Conservation (phyloP, 2,329 filamentous ascomycete genomes). For the Fusarium falciforme region DNA sequence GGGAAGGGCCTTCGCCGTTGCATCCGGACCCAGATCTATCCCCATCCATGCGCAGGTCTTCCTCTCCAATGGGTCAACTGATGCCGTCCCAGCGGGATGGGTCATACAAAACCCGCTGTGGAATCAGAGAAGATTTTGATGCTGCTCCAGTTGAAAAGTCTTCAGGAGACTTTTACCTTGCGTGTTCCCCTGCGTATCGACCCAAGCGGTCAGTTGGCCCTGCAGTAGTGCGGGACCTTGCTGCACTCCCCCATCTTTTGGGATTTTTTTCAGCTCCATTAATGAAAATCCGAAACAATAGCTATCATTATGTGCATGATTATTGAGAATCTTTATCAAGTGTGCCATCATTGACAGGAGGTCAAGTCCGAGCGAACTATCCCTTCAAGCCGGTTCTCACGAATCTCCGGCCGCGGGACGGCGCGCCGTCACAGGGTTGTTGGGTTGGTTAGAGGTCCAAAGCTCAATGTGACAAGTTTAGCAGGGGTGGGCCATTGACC, state of each 20-base stretch:
- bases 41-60: slow-evolving; percentile 1
- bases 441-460: slow-evolving; percentile 11
- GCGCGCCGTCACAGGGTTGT: slow-evolving; percentile 15
- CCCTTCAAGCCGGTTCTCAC: background rate
- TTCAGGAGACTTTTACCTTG: slow-evolving; percentile 30
- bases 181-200: slow-evolving; percentile 14
- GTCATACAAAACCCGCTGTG: background rate
- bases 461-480: slow-evolving; percentile 8
- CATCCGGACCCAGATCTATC: slow-evolving; percentile 15
- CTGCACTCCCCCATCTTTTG: slow-evolving; percentile 16
- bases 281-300: slow-evolving; percentile 2
- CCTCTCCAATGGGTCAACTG: background rate
- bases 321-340: background rate
- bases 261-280: slow-evolving; percentile 6
- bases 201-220: slow-evolving; percentile 19
- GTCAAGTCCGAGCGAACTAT: background rate
- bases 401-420: slow-evolving; percentile 23
- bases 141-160: slow-evolving; percentile 24
- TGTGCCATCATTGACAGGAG: background rate
- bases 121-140: slow-evolving; percentile 1
- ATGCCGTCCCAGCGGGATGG: slow-evolving; percentile 21
- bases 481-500: slow-evolving; percentile 13
- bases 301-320: background rate
- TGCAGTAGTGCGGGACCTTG: slow-evolving; percentile 21
- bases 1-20: background rate